Base-by-base conservation (phyloP, 805 yeast species). In the Candida odintsovae region DNA sequence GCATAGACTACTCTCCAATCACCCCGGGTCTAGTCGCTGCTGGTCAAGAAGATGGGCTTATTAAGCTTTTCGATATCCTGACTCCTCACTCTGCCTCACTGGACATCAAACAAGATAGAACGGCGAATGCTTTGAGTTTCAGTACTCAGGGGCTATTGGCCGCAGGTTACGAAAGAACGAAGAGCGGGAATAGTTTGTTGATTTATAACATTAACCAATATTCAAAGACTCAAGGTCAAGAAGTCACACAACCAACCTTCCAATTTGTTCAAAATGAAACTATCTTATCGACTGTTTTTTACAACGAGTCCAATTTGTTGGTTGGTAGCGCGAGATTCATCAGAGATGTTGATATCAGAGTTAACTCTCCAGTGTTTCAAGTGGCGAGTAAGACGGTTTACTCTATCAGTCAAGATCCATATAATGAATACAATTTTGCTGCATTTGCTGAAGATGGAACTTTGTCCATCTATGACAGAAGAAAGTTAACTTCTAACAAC, bases 391-490 rank as follows among this genome's bases (percentile, higher is more conserved):
- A 83, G 55, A 77, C 86, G 49, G 80, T 90, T 0, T 72, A 78
- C 55, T 85, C 85, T 18, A 72, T 90, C 40, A 72, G 77, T 9
- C 69, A 82, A 26, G 90, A 87, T 59, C 92, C 86, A 3, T 79
- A 79, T 58, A 80, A 82, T 57, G 74, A 73, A 12, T 75, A 78
- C 63, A 72, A 77, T 50, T 87, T 90, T 62, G 79, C 88, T 16
- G 82, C 95, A 0, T 78, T 78, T 51, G 79, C 87, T 43, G 96
- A 90, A 55, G 92, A 86, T 57, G 96, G 96, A 2, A 78, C 94
- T 0, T 66, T 90, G 42, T 83, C 92, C 0, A 71, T 90, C 8
- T 90, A 90, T 87, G 95, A 86, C 61, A 72, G 88, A 51, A 70
- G 95, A 52, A 82, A 76, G 52, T 61, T 86, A 40, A 63, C 71